Evolutionary conservation across 805 yeast genomes (phyloP), one percentile per base, ranked within the genome.

Genomic region (Starmera amethionina): DNA sequence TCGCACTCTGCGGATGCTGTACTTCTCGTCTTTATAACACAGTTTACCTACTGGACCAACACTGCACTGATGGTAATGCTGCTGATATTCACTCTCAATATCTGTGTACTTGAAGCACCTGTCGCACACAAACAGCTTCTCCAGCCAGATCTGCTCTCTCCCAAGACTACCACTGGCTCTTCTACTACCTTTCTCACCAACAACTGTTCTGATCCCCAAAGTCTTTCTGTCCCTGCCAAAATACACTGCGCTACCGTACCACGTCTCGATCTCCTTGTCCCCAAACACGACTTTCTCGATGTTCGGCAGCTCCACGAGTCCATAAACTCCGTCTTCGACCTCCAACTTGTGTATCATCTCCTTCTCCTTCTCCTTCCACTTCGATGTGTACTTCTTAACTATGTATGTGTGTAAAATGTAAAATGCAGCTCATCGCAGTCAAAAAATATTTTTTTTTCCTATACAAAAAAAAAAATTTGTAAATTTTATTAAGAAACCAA

Each of bases 161-260:
- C 5, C 27, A 7, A 8, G 27, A 7, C 27, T 16, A 4, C 18
- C 18, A 16, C 18, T 16, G 18, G 18, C 27, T 22, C 27, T 8
- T 22, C 27, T 8, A 22, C 6, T 22, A 22, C 9, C 27, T 22
- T 22, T 22, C 9, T 22, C 27, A 8, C 27, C 27, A 22, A 22
- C 27, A 22, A 22, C 27, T 22, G 27, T 22, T 22, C 27, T 22
- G 27, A 22, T 8, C 27, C 80, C 83, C 39, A 75, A 48, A 4
- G 63, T 60, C 36, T 62, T 60, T 30, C 70, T 70, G 42, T 67
- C 70, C 12, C 59, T 60, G 36, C 67, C 67, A 46, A 88, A 85
- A 55, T 86, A 82, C 1, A 87, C 94, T 4, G 85, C 74, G 50
- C 83, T 82, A 0, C 94, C 93, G 56, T 82, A 88, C 96, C 97